Base-by-base conservation (phyloP, 495 filamentous ascomycete genomes). In the Penicillium argentinense region DNA sequence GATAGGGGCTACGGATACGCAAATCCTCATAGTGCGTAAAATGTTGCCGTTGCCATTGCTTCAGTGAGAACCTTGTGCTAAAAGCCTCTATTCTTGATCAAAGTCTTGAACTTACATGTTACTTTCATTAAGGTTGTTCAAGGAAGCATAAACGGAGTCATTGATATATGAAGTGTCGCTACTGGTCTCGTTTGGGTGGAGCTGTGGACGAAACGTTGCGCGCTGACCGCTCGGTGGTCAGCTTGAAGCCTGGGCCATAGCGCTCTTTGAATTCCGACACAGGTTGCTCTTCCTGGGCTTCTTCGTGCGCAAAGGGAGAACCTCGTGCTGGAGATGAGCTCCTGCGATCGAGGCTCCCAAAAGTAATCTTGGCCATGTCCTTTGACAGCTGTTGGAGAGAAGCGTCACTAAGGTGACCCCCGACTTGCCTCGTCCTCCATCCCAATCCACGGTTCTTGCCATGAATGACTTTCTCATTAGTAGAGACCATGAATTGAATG, bases 401-500 rank as follows among this genome's bases (percentile, higher is more conserved):
- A 9, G 42, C 43, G 47, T 73, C 56, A 49, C 61, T 64, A 19
- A 73, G 42, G 42, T 71, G 49, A 34, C 69, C 69, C 53, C 69
- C 66, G 32, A 73, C 67, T 44, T 73, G 66, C 53, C 63, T 69
- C 13, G 57, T 64, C 48, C 67, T 67, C 66, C 60, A 68, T 9
- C 69, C 67, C 42, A 71, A 28, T 18, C 64, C 67, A 37, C 49
- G 49, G 28, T 73, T 73, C 45, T 51, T 71, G 29, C 67, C 66
- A 33, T 67, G 56, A 39, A 72, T 33, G 24, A 60, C 43, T 21
- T 66, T 56, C 14, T 60, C 65, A 51, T 64, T 60, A 4, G 69
- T 62, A n/a, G 69, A 72, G 34, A 72, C 63, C 65, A 72, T 67
- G 25, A 69, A 72, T 39, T 72, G 63, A 13, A 72, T 24, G 17